Evolutionary conservation across 495 filamentous ascomycete genomes (phyloP), one percentile per base, ranked within the genome.

Genomic region (Talaromyces ruber): DNA sequence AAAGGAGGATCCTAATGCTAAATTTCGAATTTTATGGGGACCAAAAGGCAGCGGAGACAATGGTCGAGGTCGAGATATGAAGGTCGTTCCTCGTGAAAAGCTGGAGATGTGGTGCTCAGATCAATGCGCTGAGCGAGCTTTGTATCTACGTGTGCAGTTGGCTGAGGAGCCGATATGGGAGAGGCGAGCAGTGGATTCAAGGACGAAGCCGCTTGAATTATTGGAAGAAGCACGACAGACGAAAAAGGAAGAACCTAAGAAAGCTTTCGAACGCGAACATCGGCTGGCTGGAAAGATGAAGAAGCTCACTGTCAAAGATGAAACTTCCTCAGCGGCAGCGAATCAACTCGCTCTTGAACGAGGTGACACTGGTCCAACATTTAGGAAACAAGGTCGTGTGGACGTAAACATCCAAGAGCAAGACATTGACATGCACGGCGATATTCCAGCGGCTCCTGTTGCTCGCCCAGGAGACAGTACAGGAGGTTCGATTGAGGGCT

Each of bases 41-140:
- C 65, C 72, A 2, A 79, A 76, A 62, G 78, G 83, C 25, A 79
- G 78, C 63, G 82, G 80, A 64, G 72, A 83, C 58, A 78, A 72
- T 66, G 79, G 80, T 22, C 72, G 74, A 4, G 75, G 80, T 50
- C 68, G 75, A 37, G 75, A 81, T 58, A 75, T 84, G 71, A 80
- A 82, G 24, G 82, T 88, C 45, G 84, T 88, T 11, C 79, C 82
- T n/a, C 81, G 77, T 8, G 82, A 84, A 59, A 82, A 87, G 66
- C 66, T 93, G 9, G 91, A 95, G 73, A 87, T 88, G 68, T 98
- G 95, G 91, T 98, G 94, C 70, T 89, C 86, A 1, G 82, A 88
- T 51, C 77, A 77, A 18, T 98, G 94, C 79, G 88, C 87, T 1
- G 81, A 85, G 64, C 80, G 88, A 39, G 92, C 89, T 18, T 75